These are phyloP conservation scores for Schizophyllum amplum DNA, from an alignment of 1,284 basidiomycete species.

Conservation along the genomic window DNA sequence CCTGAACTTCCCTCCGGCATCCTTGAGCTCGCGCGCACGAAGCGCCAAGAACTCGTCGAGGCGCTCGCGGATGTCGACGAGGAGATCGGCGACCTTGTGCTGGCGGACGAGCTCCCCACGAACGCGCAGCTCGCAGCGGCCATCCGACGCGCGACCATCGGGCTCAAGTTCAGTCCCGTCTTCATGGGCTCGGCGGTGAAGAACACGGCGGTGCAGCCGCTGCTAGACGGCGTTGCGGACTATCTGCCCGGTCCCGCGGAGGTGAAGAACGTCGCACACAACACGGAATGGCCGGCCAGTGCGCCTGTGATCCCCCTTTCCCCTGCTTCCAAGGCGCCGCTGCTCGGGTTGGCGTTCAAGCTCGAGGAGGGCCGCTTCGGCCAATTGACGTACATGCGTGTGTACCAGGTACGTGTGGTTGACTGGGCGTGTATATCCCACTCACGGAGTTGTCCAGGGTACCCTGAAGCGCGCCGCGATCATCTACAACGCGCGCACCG, in stretches of 20 bases:
- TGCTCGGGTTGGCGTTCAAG: constrained; percentile 97
- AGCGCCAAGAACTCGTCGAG: constrained; percentile 90
- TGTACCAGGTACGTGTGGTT: no score
- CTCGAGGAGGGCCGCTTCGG: constrained; percentile 97
- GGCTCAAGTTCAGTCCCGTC: constrained; percentile 91
- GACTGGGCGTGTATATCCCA: no score
- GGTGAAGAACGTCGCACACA: constrained; percentile 74
- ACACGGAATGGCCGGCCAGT: constrained; percentile 59
- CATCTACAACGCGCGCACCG: constrained; percentile 92
- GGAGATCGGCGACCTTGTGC: constrained; percentile 84
- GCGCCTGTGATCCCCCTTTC: constrained; percentile 69
- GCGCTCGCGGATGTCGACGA: constrained; percentile 96
- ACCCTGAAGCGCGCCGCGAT: constrained; percentile 78
- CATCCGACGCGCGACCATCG: constrained; percentile 84
- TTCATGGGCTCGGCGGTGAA: constrained; percentile 98
- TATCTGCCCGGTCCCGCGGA: constrained; percentile 93
- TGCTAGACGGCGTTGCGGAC: constrained; percentile 93
- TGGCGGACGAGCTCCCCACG: constrained; percentile 77
- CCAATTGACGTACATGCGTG: constrained; percentile 98
- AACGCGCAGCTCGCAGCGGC: constrained; percentile 74
- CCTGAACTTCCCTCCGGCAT: constrained; percentile 82
- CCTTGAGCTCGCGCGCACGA: constrained; percentile 66
- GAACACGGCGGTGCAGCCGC: constrained; percentile 92
- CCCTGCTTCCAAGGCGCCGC: constrained; percentile 78
- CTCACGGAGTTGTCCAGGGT: no score